Evolutionary conservation across 108 stramenopile genomes (phyloP), one percentile per base, ranked within the genome.

Genomic region (Stephanodiscus triporus): DNA sequence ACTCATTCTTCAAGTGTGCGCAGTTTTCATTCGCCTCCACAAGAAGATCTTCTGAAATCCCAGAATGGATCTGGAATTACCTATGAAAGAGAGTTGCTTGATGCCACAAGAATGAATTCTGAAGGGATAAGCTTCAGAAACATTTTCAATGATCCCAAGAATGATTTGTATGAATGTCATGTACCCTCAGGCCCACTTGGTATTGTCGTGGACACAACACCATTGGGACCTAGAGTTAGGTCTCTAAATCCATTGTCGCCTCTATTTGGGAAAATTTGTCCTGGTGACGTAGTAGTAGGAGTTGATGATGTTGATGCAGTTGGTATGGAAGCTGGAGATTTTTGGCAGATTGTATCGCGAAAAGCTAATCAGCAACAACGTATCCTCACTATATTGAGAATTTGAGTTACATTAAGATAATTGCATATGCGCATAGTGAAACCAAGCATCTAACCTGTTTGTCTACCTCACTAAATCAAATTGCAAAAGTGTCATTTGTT

Each of bases 81-180:
- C 17, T 78, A 57, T 13, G 57, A 71, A 66, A 65, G 48, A 43
- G 77, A 78, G 48, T 49, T 78, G 0, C 63, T 65, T 42, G 54
- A 26, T 17, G 36, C 75, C 11, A 37, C 8, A 30, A 37, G 14
- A 23, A 24, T 29, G 50, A 54, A 49, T 42, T 30, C 30, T 45
- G 63, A 57, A 34, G 47, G 51, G 53, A 47, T 42, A 20, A 79
- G 56, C 48, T 79, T 79, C 60, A 45, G 58, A 26, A 56, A 72
- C n/a, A 50, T 79, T 27, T 66, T 63, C 66, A 51, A 48, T 32
- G 66, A 79, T 42, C 78, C 78, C 16, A 61, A 67, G 13, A 79
- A 79, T 79, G 78, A 79, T 51, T 36, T 79, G 23, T 79, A 72
- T 68, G 71, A 79, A 56, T 79, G 78, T 42, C 49, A 63, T 51